Evolutionary conservation across 345 rosid species (phyloP).

Genomic region (Clausena lansium): DNA sequence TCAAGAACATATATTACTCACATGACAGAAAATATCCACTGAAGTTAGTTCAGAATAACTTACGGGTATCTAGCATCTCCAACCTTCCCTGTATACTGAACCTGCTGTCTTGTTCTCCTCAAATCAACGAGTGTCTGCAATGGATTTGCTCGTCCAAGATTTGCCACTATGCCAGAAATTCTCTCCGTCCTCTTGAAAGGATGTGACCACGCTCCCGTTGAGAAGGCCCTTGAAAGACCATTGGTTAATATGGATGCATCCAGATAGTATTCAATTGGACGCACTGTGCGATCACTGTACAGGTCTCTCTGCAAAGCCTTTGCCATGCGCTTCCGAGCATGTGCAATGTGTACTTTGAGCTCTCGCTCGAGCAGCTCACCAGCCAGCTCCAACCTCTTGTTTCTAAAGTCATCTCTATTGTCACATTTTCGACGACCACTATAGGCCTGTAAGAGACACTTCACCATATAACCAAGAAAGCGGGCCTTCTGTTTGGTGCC

Average conservation of each 20-base stretch:
- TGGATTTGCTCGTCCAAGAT: slow-evolving; percentile 84
- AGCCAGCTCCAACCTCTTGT: slow-evolving; percentile 86
- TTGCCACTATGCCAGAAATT: slow-evolving; percentile 91
- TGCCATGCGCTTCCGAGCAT: slow-evolving; percentile 71
- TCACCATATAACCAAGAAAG: slow-evolving; percentile 89
- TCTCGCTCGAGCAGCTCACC: slow-evolving; percentile 88
- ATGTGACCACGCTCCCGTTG: slow-evolving; percentile 98
- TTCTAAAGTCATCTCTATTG: slow-evolving; percentile 77
- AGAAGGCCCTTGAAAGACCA: slow-evolving; percentile 89
- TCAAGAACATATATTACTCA: background rate
- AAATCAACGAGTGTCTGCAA: slow-evolving; percentile 79
- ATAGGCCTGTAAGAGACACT: slow-evolving; percentile 69
- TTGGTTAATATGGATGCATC: slow-evolving; percentile 90
- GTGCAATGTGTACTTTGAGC: slow-evolving; percentile 67
- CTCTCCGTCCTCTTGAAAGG: slow-evolving; percentile 80
- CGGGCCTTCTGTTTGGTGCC: slow-evolving; percentile 70
- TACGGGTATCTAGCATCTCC: slow-evolving; percentile 99
- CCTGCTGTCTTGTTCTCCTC: slow-evolving; percentile 85
- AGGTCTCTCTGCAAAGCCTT: slow-evolving; percentile 75
- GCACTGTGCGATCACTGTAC: slow-evolving; percentile 56
- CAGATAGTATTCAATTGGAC: slow-evolving; percentile 70
- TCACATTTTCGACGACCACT: slow-evolving; percentile 73
- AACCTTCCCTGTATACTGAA: slow-evolving; percentile 84
- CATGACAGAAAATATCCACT: background rate
- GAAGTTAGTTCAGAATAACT: slow-evolving; percentile 31